Percentiles rank a stretch among this genome's conserved stretches.
phyloP scores from a whole-genome alignment of 176 grass and related monocot genomes.

The maize (Zea mays) region Zm-B73-REFERENCE-NAM-5.0 NC_050097.1:32103001-32103500 shows the following conservation, averaged over 20 bases:
- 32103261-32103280: no score
- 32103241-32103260: not conserved
- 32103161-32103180: not conserved
- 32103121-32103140: not conserved
- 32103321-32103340: no score
- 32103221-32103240: not conserved
- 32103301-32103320: conserved; percentile 3
- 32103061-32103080: no score
- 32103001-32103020: no score
- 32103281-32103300: not conserved
- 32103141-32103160: not conserved
- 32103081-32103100: no score
- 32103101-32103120: no score
- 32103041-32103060: no score
- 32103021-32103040: no score
- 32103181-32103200: not conserved
- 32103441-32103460: not conserved
- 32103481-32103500: not conserved
- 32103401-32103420: not conserved
- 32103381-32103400: not conserved
- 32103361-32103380: no score
- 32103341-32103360: no score
- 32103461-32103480: not conserved
- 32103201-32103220: not conserved
- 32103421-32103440: not conserved